These are phyloP conservation scores for Pestalotiopsis fici DNA, from an alignment of 2,329 filamentous ascomycete genomes.

Conservation along the genomic window DNA sequence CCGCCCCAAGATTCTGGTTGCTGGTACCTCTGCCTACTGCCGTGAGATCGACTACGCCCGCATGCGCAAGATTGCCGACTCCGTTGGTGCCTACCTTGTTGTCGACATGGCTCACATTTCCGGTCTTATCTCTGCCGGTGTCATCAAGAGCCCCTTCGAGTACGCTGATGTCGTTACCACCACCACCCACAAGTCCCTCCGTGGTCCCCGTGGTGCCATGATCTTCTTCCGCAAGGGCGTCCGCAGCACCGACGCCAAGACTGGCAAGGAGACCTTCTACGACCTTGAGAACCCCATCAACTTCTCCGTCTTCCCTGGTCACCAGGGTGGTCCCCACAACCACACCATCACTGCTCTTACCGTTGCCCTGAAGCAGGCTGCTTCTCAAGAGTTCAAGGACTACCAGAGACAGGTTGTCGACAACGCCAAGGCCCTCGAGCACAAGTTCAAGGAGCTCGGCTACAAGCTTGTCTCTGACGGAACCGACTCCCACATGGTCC, in stretches of 20 bases:
- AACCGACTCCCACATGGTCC: slow-evolving; percentile 97
- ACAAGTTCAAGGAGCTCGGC: slow-evolving; percentile 80
- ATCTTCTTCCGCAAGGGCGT: slow-evolving; percentile 99
- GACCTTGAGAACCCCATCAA: slow-evolving; percentile 97
- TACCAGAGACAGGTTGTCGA: slow-evolving; percentile 92
- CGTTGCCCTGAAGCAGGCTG: slow-evolving; percentile 92
- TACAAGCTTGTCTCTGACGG: slow-evolving; percentile 95
- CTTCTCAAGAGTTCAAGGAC: slow-evolving; percentile 84
- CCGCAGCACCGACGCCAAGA: slow-evolving; percentile 85
- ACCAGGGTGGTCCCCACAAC: slow-evolving; percentile 98
- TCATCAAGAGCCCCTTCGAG: slow-evolving; percentile 90
- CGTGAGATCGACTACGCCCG: slow-evolving; percentile 94
- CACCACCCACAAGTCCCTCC: slow-evolving; percentile 98
- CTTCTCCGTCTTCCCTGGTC: slow-evolving; percentile 97
- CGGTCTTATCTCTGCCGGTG: slow-evolving; percentile 87
- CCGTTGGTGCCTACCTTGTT: slow-evolving; percentile 89
- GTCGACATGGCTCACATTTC: slow-evolving; percentile 99
- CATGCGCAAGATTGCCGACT: slow-evolving; percentile 95
- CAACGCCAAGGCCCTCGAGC: slow-evolving; percentile 91
- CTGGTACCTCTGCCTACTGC: slow-evolving; percentile 97
- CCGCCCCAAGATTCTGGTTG: slow-evolving; percentile 94
- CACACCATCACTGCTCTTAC: slow-evolving; percentile 98
- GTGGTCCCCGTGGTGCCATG: slow-evolving; percentile 97
- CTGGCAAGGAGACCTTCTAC: slow-evolving; percentile 86
- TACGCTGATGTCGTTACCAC: slow-evolving; percentile 97